Conservation (phyloP, 805 yeast species). For the Ogataea paradorogensis region DNA sequence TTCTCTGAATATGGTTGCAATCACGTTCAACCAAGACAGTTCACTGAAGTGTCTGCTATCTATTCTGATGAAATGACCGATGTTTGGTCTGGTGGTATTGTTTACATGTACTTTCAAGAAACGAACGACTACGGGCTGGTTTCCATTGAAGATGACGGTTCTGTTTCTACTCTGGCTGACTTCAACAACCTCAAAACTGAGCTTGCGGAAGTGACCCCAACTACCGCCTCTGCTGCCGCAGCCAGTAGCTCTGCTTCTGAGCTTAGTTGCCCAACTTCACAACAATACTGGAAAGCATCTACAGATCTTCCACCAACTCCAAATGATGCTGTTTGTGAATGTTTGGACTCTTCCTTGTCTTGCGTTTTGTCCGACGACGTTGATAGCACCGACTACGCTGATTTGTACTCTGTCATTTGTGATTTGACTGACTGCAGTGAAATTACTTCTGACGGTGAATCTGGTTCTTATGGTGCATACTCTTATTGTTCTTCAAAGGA, state of each 20-base stretch:
- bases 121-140: conserved; percentile 81
- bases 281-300: conserved; percentile 63
- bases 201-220: conserved; percentile 52
- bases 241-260: conserved; percentile 36
- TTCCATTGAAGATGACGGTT: conserved; percentile 38
- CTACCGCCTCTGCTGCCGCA: conserved; percentile 37
- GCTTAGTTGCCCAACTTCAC: conserved; percentile 48
- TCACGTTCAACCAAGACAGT: conserved; percentile 65
- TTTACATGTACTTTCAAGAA: conserved; percentile 88
- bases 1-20: conserved; percentile 92
- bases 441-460: conserved; percentile 56
- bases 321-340: conserved; percentile 59
- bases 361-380: conserved; percentile 61
- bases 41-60: conserved; percentile 69
- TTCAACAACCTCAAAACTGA: conserved; percentile 54
- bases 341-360: conserved; percentile 48
- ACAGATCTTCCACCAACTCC: conserved; percentile 78
- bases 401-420: conserved; percentile 58
- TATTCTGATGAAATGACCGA: conserved; percentile 73
- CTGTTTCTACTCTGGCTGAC: conserved; percentile 60
- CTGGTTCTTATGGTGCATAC: conserved; percentile 69
- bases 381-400: conserved; percentile 52
- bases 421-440: conserved; percentile 57
- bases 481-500: conserved; percentile 72
- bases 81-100: conserved; percentile 94